These are phyloP conservation scores for Coemansia sp. DNA, from an alignment of 192 early-diverging fungal genomes.

Conservation along the genomic window DNA sequence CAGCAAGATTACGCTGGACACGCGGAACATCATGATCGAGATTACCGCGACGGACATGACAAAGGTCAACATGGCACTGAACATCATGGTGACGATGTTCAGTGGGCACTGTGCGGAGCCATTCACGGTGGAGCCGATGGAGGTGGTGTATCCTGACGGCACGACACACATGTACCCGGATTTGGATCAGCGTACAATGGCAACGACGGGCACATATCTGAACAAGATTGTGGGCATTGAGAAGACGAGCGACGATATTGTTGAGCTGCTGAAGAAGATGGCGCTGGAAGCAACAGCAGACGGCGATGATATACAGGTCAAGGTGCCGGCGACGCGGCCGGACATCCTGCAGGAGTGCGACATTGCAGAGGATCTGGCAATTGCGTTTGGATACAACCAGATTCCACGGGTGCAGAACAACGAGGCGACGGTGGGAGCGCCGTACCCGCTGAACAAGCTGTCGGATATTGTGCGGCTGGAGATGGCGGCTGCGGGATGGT, in stretches of 20 bases:
- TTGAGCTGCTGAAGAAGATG: slow-evolving; percentile 81
- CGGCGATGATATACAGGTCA: slow-evolving; percentile 60
- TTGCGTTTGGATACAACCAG: slow-evolving; percentile 96
- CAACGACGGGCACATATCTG: slow-evolving; percentile 83
- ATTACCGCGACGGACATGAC: slow-evolving; percentile 95
- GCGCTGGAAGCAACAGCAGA: slow-evolving; percentile 66
- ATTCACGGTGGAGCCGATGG: slow-evolving; percentile 93
- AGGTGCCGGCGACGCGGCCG: slow-evolving; percentile 84
- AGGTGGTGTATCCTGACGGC: slow-evolving; percentile 84
- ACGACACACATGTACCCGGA: slow-evolving; percentile 69
- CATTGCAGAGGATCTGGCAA: slow-evolving; percentile 96
- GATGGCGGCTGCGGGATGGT: slow-evolving; percentile 88
- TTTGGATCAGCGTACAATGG: slow-evolving; percentile 63
- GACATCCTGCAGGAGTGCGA: slow-evolving; percentile 98
- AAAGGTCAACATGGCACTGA: slow-evolving; percentile 92
- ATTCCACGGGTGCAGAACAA: slow-evolving; percentile 77
- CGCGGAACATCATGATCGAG: slow-evolving; percentile 98
- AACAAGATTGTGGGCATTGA: slow-evolving; percentile 81
- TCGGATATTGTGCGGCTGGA: slow-evolving; percentile 82
- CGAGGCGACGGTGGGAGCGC: slow-evolving; percentile 79
- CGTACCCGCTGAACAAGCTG: slow-evolving; percentile 92
- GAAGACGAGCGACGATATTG: slow-evolving; percentile 66
- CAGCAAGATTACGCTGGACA: slow-evolving; percentile 92
- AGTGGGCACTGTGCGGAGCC: slow-evolving; percentile 87
- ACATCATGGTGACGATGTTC: slow-evolving; percentile 95